Evolutionary conservation across 179 eudicot genomes (phyloP), one percentile per base, ranked within the genome.

Genomic region (Vitellaria paradoxa): DNA sequence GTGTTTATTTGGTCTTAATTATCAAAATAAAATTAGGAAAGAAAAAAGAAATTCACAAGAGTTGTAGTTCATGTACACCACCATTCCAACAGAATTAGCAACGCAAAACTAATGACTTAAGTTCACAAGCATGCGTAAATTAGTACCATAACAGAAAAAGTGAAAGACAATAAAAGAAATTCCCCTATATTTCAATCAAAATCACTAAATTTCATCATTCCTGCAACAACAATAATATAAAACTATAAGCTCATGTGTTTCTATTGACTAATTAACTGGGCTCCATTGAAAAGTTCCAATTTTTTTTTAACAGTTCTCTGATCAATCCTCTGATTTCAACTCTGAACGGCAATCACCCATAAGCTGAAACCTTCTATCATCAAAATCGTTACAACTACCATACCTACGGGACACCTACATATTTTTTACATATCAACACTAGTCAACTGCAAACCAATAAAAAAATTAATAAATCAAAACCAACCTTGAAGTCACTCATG

Each of bases 401-500:
- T 42, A 68, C 47, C 59, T 56, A 45, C 9, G 21, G 30, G 12
- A 12, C 18, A 65, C 9, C 66, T 26, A 73, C 7, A 23, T 14
- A 40, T 45, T 26, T 57, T 24, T 46, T n/a, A 72, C 65, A 10
- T 1, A 4, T 60, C 10, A 60, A 50, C 56, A 21, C 12, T 71
- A 6, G 5, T 46, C 4, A 9, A 72, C 49, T 4, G 18, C n/a
- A 55, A 55, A 4, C 49, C 75, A 55, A 18, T 30, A 49, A 47
- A 46, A 46, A 62, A 62, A 47, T 1, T 2, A 12, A 15, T 5
- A 75, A 47, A 47, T 24, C 68, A 37, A 47, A 2, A 61, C 75
- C 60, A 30, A 77, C 80, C 75, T 77, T 45, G 24, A 68, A 70
- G 46, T 17, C 68, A 62, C 80, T 77, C 80, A 77, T 77, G 75